Percentiles rank a stretch among this genome's conserved stretches.
Evolutionary conservation across 495 filamentous ascomycete species (phyloP).

Genomic region (Platismatia glauca): DNA sequence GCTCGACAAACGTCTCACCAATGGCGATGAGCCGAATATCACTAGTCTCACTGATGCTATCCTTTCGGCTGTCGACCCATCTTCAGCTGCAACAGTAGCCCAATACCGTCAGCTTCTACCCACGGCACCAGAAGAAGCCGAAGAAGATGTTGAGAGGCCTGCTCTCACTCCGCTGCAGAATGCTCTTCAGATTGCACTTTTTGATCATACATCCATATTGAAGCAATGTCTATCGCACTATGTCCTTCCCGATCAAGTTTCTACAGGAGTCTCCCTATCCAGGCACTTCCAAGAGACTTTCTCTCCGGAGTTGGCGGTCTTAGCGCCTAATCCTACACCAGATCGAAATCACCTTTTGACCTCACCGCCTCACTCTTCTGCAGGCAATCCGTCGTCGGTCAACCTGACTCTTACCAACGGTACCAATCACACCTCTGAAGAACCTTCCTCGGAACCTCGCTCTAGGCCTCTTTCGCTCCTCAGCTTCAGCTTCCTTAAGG

Average conservation of each 20-base stretch:
- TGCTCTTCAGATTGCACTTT: constrained; percentile 73
- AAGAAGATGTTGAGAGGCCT: constrained; percentile 39
- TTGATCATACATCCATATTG: constrained; percentile 82
- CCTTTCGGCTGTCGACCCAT: constrained; percentile 58
- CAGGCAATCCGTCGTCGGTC: constrained; percentile 3
- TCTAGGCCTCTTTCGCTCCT: constrained; percentile 15
- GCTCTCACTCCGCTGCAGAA: constrained; percentile 49
- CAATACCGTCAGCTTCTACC: constrained; percentile 67
- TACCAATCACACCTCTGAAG: constrained; percentile 8
- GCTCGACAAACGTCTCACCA: constrained; percentile 64
- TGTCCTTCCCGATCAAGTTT: constrained; percentile 48
- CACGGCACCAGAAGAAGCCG: constrained; percentile 29
- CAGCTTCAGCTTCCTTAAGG: constrained; percentile 24
- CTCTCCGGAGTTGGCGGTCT: constrained; percentile 39
- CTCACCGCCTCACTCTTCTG: constrained; percentile 17
- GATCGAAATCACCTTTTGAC: constrained; percentile 24
- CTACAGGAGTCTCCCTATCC: constrained; percentile 46
- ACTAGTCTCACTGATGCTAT: constrained; percentile 63
- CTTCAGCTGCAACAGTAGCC: constrained; percentile 58
- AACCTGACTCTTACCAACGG: constrained; percentile 13
- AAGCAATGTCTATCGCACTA: constrained; percentile 72
- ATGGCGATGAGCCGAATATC: constrained; percentile 61
- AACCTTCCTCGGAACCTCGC: constrained; percentile 2
- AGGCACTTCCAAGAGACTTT: constrained; percentile 39
- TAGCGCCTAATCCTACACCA: constrained; percentile 26